Evolutionary conservation across 495 filamentous ascomycete species (phyloP).

Genomic region (Hyaloscypha finlandica): DNA sequence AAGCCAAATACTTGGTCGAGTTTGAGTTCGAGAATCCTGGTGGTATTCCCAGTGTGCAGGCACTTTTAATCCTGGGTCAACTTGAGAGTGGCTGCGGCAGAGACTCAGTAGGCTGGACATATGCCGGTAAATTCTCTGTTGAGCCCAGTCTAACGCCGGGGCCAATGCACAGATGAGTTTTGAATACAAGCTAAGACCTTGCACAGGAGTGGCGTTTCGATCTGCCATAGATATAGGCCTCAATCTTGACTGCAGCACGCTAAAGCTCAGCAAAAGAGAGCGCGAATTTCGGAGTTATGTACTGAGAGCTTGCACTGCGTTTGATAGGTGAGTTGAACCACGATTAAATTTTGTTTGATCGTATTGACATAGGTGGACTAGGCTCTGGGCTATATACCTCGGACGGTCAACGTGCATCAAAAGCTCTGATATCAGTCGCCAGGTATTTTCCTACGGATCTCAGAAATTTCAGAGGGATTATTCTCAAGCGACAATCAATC

Average conservation of each 20-base stretch:
- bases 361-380: background rate
- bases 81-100: constrained; percentile 53
- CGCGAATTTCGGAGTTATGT: constrained; percentile 44
- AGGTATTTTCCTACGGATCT: constrained; percentile 39
- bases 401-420: constrained; percentile 55
- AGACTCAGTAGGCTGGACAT: constrained; percentile 55
- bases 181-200: constrained; percentile 1
- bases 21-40: constrained; percentile 51
- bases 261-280: constrained; percentile 38
- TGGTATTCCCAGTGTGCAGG: constrained; percentile 51
- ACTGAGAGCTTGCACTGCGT: too few species aligned
- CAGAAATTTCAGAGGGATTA: too few species aligned
- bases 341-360: constrained; percentile 31
- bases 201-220: constrained; percentile 46
- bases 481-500: too few species aligned
- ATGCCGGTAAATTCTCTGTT: constrained; percentile 42
- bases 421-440: constrained; percentile 48
- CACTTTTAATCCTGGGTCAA: constrained; percentile 51
- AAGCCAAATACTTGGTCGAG: constrained; percentile 55
- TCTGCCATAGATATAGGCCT: constrained; percentile 54
- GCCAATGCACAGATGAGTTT: too few species aligned
- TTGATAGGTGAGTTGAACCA: constrained; percentile 50
- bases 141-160: constrained; percentile 18
- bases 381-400: constrained; percentile 50
- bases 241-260: constrained; percentile 45